These are phyloP conservation scores for Macaranga tanarius DNA, from an alignment of 441 rosid species.

Conservation along the genomic window DNA sequence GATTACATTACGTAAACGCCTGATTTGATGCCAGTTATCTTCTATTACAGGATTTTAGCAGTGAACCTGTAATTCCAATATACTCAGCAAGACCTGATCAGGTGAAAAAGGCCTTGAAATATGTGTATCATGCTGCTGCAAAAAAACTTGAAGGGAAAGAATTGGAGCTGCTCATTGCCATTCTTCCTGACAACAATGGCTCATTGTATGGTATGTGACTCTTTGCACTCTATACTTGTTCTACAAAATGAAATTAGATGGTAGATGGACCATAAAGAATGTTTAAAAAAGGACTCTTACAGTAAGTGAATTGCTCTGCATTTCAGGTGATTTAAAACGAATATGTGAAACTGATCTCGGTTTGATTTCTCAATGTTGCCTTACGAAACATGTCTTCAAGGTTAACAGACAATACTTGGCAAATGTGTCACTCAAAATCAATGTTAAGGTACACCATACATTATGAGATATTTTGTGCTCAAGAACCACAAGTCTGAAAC, in stretches of 20 bases:
- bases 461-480: background rate
- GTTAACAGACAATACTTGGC: constrained; percentile 19
- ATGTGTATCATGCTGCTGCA: constrained; percentile 30
- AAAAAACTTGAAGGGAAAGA: constrained; percentile 40
- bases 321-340: constrained; percentile 15
- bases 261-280: too few species aligned
- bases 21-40: constrained; percentile 2
- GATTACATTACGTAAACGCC: background rate
- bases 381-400: constrained; percentile 16
- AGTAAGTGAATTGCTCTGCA: background rate
- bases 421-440: constrained; percentile 15
- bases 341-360: constrained; percentile 21
- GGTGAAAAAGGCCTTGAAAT: constrained; percentile 34
- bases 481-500: background rate
- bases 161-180: constrained; percentile 41
- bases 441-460: constrained; percentile 10
- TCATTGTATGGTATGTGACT: constrained; percentile 38
- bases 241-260: background rate
- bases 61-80: constrained; percentile 40
- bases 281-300: background rate
- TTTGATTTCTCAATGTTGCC: constrained; percentile 19
- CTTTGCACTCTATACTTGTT: background rate
- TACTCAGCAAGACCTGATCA: constrained; percentile 40
- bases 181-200: constrained; percentile 44
- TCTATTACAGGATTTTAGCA: constrained; percentile 31